A percentile compares a stretch with the other conserved stretches of the same genome.
phyloP scores from a whole-genome alignment of 2,329 filamentous ascomycete species.

The Cercospora brassicicola region DNA sequence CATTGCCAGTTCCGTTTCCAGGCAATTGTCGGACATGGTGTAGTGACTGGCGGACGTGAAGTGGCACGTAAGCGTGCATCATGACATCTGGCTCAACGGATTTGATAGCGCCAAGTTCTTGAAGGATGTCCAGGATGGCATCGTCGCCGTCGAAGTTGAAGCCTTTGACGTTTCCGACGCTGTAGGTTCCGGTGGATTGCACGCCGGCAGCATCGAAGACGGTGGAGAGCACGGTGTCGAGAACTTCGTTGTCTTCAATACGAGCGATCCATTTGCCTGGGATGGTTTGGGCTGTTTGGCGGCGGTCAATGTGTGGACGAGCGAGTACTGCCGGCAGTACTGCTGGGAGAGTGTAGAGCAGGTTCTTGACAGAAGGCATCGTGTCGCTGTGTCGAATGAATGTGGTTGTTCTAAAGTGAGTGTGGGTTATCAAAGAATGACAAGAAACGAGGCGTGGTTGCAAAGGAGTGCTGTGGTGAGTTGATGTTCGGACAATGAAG shows the following conservation, averaged over 20 bases:
- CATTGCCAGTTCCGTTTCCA: constrained; percentile 13
- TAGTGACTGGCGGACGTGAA: background rate
- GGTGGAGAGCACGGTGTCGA: constrained; percentile 19
- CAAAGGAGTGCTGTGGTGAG: background rate
- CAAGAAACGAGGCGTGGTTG: constrained; percentile 4
- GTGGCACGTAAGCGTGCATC: constrained; percentile 36
- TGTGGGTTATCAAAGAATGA: constrained; percentile 3
- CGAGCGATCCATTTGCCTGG: constrained; percentile 26
- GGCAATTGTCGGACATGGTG: background rate
- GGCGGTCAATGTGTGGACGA: constrained; percentile 20
- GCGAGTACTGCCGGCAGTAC: constrained; percentile 19
- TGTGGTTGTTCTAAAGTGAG: background rate
- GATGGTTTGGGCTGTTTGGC: constrained; percentile 22
- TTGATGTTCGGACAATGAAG: background rate
- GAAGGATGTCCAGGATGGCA: constrained; percentile 37
- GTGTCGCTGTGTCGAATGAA: constrained; percentile 9
- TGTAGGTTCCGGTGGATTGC: constrained; percentile 38
- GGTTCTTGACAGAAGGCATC: constrained; percentile 6
- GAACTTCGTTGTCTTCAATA: constrained; percentile 17
- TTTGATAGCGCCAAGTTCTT: constrained; percentile 35
- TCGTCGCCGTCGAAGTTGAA: constrained; percentile 42
- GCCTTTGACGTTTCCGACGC: constrained; percentile 42
- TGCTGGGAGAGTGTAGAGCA: constrained; percentile 8
- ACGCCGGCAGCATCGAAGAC: constrained; percentile 21
- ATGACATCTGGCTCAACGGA: constrained; percentile 45